Conservation (phyloP, 108 stramenopile species). For the Nannochloropsis oceanica region DNA sequence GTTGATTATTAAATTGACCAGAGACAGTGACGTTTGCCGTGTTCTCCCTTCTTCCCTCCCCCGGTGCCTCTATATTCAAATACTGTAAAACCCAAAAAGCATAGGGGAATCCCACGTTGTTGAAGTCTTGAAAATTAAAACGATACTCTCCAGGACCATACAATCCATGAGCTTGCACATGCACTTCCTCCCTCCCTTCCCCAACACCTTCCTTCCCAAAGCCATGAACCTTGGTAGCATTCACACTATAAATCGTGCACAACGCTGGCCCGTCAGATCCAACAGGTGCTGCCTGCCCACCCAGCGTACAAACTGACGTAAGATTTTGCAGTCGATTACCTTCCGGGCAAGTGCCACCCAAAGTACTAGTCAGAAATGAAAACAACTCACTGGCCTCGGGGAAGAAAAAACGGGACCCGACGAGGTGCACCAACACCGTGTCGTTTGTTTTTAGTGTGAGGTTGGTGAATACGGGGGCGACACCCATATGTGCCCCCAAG, state of each 20-base stretch:
- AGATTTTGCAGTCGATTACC: neutral
- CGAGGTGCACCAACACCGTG: neutral
- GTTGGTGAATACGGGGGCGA: neutral
- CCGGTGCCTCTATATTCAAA: neutral
- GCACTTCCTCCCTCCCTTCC: neutral
- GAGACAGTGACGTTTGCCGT: neutral
- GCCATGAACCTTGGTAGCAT: neutral
- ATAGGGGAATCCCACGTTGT: neutral
- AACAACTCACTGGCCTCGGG: neutral
- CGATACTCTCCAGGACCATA: neutral
- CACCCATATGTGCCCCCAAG: neutral
- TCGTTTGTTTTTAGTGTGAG: neutral
- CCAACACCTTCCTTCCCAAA: neutral
- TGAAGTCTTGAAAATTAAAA: neutral
- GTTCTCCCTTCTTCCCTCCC: neutral
- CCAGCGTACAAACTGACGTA: neutral
- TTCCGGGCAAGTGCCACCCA: neutral
- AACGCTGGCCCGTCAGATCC: too few species aligned
- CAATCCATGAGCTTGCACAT: neutral
- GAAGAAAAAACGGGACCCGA: neutral
- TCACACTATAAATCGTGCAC: neutral
- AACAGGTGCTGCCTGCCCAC: neutral
- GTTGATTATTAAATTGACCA: neutral
- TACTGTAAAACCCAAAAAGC: neutral
- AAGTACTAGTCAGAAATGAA: neutral